Evolutionary conservation across 2,329 filamentous ascomycete genomes (phyloP), one percentile per base, ranked within the genome.

Genomic region (Pseudocercospora vitis): DNA sequence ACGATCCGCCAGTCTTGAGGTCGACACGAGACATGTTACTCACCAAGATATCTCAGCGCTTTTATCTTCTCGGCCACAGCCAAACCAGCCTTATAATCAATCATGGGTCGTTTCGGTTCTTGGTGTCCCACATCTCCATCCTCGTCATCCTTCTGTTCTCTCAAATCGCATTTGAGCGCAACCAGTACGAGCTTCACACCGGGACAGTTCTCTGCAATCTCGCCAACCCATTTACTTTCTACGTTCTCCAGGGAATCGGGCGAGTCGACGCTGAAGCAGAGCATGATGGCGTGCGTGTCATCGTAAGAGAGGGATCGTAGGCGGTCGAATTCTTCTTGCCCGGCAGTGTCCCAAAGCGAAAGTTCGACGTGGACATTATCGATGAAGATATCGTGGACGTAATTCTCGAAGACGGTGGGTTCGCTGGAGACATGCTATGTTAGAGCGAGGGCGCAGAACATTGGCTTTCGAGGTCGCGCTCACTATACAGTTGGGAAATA

Each of bases 361-460:
- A 99, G 81, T 74, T 99, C 94, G 72, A 99, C 95, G 75, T 97
- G 92, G 48, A 91, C 89, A 70, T 87, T 91, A 71, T 99, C 94
- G 71, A 99, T 94, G 73, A 96, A 99, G 73, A 99, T 96, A 72
- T 99, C 92, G 72, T 99, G 92, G 60, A 99, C 92, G 74, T 97
- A 99, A 76, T 99, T 99, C 73, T 99, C 92, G 74, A 96, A 96
- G 62, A 96, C 92, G 29, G 92, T 99, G 50, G 94, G 94, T 75
- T 97, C 91, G 77, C 81, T 85, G 67, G 46, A 26, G 26, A 14
- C 18, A 11, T 42, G 26, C 3, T 7, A 14, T 47, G 29, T 56
- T 53, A 50, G 39, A 12, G 12, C 7, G 19, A 16, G 24, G 16
- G 16, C 21, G 21, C 44, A n/a, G 45, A 24, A 3, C 11, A 12